A percentile compares a stretch with the other conserved stretches of the same genome.
Conservation (phyloP, 192 early-diverging fungal species). For the Coemansia sp. region DNA sequence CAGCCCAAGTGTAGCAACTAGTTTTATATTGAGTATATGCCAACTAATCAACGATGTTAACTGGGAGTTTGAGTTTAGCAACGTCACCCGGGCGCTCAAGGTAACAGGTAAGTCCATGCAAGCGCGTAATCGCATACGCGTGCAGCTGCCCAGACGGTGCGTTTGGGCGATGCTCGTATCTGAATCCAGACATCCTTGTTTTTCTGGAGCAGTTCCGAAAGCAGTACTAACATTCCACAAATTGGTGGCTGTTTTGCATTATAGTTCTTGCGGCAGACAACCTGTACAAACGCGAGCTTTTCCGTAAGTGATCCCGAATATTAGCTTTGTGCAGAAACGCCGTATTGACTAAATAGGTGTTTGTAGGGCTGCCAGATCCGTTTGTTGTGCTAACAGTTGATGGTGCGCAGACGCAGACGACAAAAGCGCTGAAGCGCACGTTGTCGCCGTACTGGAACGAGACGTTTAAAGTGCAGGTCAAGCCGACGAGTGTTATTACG, state of each 20-base stretch:
- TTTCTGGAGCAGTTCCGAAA: too few relatives aligned
- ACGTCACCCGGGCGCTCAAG: slow-evolving; percentile 36
- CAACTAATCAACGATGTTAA: too few relatives aligned
- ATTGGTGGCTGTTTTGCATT: neutral
- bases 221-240: neutral
- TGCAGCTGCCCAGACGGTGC: neutral
- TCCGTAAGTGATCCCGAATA: slow-evolving; percentile 55
- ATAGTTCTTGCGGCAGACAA: slow-evolving; percentile 87
- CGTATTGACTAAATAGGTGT: neutral
- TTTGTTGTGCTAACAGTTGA: slow-evolving; percentile 96
- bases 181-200: too few relatives aligned
- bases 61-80: neutral
- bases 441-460: slow-evolving; percentile 98
- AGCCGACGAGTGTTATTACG: slow-evolving; percentile 69
- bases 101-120: slow-evolving; percentile 33
- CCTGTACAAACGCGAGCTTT: slow-evolving; percentile 87
- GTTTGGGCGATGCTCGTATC: too few relatives aligned
- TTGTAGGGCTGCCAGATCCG: slow-evolving; percentile 80
- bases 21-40: too few relatives aligned
- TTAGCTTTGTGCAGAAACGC: neutral
- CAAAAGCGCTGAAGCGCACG: slow-evolving; percentile 80
- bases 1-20: too few relatives aligned
- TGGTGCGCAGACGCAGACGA: slow-evolving; percentile 93
- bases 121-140: neutral
- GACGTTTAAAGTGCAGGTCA: slow-evolving; percentile 54